These are phyloP conservation scores for Brassica rapa DNA, from an alignment of 345 rosid genomes.

Conservation along the genomic window DNA sequence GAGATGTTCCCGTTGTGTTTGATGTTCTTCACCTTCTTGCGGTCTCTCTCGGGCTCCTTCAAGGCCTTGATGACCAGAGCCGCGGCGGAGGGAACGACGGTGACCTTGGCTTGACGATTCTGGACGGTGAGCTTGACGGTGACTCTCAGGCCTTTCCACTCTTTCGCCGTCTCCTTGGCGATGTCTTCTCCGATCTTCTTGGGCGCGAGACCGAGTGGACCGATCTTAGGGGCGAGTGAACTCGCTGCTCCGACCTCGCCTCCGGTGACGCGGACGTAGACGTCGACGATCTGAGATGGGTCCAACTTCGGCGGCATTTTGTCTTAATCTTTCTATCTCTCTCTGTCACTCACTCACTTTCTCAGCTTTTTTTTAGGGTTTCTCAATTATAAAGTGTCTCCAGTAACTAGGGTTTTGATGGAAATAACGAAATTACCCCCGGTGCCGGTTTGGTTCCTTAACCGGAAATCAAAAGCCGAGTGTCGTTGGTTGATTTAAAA, in stretches of 20 bases:
- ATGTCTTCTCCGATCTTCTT: conserved; percentile 3
- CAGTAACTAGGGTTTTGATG: background rate
- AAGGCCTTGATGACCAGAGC: conserved; percentile 63
- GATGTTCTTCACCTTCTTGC: conserved; percentile 4
- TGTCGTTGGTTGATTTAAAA: background rate
- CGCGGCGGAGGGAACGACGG: conserved; percentile 67
- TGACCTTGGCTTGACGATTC: conserved; percentile 67
- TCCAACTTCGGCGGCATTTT: conserved; percentile 75
- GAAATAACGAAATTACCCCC: conserved; percentile 9
- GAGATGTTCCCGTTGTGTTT: conserved; percentile 4
- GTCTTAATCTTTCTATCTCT: background rate
- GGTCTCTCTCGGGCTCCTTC: conserved; percentile 44
- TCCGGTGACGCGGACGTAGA: conserved; percentile 68
- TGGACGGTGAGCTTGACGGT: conserved; percentile 72
- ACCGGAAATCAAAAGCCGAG: background rate
- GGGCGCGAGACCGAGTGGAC: background rate
- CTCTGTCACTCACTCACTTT: conserved; percentile 10
- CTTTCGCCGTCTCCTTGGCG: conserved; percentile 39
- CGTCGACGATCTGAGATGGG: conserved; percentile 64
- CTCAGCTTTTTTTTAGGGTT: conserved; percentile 26
- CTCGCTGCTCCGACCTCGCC: conserved; percentile 1
- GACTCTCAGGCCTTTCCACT: conserved; percentile 68
- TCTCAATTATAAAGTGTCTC: background rate
- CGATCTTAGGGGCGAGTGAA: background rate
- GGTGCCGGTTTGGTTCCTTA: background rate